phyloP scores from a whole-genome alignment of 2,329 filamentous ascomycete species.

The Ophiostoma sp. region DNA sequence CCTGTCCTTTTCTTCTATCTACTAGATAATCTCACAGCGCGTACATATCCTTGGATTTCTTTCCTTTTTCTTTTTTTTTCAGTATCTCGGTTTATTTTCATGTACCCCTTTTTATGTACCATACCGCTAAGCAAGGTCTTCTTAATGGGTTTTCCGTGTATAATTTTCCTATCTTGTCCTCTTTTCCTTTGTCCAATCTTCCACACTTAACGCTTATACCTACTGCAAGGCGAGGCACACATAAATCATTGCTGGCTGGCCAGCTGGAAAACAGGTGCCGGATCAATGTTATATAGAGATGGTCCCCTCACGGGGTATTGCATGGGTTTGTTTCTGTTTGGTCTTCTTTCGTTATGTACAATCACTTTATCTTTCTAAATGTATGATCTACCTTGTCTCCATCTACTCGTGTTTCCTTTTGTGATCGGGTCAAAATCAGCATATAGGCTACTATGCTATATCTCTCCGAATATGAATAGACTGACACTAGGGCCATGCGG shows the following conservation, averaged over 20 bases:
- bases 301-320: slow-evolving; percentile 21
- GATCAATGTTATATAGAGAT: slow-evolving; percentile 18
- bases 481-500: too few species aligned
- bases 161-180: too few species aligned
- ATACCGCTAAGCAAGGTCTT: too few species aligned
- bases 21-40: too few species aligned
- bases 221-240: neutral
- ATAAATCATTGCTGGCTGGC: slow-evolving; percentile 14
- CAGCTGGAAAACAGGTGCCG: slow-evolving; percentile 2
- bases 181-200: too few species aligned
- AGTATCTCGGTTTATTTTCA: neutral
- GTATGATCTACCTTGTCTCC: too few species aligned
- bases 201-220: neutral
- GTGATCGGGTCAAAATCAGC: too few species aligned
- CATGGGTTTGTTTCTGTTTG: neutral
- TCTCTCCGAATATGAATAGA: too few species aligned
- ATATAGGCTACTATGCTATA: too few species aligned
- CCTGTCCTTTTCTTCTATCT: neutral
- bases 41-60: neutral
- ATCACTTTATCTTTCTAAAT: neutral
- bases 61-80: neutral
- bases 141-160: too few species aligned
- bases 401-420: too few species aligned
- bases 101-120: too few species aligned
- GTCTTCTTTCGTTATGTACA: neutral